These are phyloP conservation scores for Calendula officinalis DNA, from an alignment of 129 eudicot genomes.

Conservation along the genomic window DNA sequence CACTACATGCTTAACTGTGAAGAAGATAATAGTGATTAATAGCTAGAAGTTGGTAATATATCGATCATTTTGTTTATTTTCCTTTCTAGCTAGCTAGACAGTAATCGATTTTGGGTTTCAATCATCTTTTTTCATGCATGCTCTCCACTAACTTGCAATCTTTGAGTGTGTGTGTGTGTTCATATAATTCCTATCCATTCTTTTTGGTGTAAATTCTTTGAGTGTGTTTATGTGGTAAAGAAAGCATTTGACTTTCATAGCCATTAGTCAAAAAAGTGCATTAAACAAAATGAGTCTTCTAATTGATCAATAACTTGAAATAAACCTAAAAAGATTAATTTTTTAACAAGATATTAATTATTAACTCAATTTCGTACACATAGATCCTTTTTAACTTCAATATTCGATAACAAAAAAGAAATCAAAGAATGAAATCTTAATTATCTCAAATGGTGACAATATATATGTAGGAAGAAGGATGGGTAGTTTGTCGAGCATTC, in stretches of 20 bases:
- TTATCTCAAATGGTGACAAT: background rate
- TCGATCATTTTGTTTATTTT: background rate
- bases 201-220: slow-evolving; percentile 26
- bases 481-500: slow-evolving; percentile 99
- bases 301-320: background rate
- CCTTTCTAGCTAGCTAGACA: background rate
- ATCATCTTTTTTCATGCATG: slow-evolving; percentile 40
- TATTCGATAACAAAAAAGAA: background rate
- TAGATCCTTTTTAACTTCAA: background rate
- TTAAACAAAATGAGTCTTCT: background rate
- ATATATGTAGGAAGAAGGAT: slow-evolving; percentile 78
- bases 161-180: slow-evolving; percentile 29
- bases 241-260: slow-evolving; percentile 36
- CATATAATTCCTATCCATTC: slow-evolving; percentile 24
- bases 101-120: slow-evolving; percentile 14
- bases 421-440: background rate
- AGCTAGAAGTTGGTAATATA: background rate
- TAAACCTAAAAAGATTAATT: background rate
- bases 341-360: background rate
- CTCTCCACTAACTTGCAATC: slow-evolving; percentile 33
- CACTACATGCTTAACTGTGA: background rate
- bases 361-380: background rate
- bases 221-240: slow-evolving; percentile 32
- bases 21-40: background rate
- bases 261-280: slow-evolving; percentile 2